Percentiles rank a stretch among this genome's conserved stretches.
phyloP scores from a whole-genome alignment of 202 grass and related monocot species.

The Panicum virgatum region DNA sequence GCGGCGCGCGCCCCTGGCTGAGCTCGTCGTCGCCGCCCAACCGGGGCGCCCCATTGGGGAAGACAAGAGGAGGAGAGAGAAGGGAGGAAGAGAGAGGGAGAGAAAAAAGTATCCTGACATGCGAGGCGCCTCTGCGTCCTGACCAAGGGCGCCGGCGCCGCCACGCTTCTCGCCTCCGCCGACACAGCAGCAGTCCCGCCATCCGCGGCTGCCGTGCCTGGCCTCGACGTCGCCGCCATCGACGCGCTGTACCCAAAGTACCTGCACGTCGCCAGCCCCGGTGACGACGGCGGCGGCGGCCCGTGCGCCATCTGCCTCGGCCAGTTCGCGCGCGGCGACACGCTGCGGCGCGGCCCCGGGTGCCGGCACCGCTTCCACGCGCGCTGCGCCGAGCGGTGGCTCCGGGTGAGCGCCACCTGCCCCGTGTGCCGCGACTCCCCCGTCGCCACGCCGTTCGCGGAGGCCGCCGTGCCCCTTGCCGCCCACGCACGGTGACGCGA shows the following conservation, averaged over 20 bases:
- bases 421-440: slow-evolving; percentile 40
- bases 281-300: not conserved
- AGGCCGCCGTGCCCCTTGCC: not conserved
- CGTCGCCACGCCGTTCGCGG: not conserved
- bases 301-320: slow-evolving; percentile 73
- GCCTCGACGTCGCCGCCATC: slow-evolving; percentile 58
- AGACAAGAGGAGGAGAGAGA: too few relatives aligned
- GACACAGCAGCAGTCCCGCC: not conserved
- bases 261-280: not conserved
- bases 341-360: slow-evolving; percentile 49
- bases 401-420: slow-evolving; percentile 69
- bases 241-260: slow-evolving; percentile 70
- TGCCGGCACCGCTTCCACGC: slow-evolving; percentile 27
- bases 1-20: too few relatives aligned
- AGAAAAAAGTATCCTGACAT: too few relatives aligned
- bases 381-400: slow-evolving; percentile 14
- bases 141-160: slow-evolving; percentile 40
- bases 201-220: slow-evolving; percentile 1
- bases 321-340: slow-evolving; percentile 46
- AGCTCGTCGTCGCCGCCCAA: too few relatives aligned
- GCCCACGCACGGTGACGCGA: not conserved
- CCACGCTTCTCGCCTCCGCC: not conserved
- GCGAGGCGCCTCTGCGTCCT: too few relatives aligned
- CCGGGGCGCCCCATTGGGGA: too few relatives aligned
- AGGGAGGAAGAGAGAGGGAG: too few relatives aligned